Percentiles rank a stretch among this genome's conserved stretches.
phyloP scores from a whole-genome alignment of 108 stramenopile species.

The Cyclotella choctawhatcheeana region DNA sequence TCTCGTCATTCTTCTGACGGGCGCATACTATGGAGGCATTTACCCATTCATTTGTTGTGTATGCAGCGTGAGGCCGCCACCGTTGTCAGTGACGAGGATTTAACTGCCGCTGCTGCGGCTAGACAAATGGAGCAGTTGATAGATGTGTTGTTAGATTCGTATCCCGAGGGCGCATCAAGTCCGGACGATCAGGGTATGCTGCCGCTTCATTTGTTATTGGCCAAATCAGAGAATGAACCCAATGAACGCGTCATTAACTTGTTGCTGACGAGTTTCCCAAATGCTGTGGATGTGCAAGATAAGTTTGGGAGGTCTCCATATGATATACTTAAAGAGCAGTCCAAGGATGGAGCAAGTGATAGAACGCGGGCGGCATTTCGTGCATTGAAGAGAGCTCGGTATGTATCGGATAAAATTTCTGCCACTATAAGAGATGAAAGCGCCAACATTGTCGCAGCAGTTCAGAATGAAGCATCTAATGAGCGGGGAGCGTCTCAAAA shows the following conservation, averaged over 20 bases:
- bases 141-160: slow-evolving; percentile 49
- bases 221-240: slow-evolving; percentile 49
- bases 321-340: slow-evolving; percentile 53
- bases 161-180: slow-evolving; percentile 55
- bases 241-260: slow-evolving; percentile 54
- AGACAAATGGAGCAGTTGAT: slow-evolving; percentile 50
- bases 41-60: slow-evolving; percentile 53
- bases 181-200: slow-evolving; percentile 59
- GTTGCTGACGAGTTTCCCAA: slow-evolving; percentile 45
- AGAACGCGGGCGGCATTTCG: slow-evolving; percentile 51
- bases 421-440: slow-evolving; percentile 53
- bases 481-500: slow-evolving; percentile 57
- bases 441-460: slow-evolving; percentile 45
- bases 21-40: slow-evolving; percentile 49
- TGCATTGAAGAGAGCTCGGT: slow-evolving; percentile 50
- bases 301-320: slow-evolving; percentile 52
- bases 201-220: slow-evolving; percentile 47
- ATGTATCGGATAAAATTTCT: slow-evolving; percentile 46
- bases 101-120: slow-evolving; percentile 30
- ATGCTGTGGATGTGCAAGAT: slow-evolving; percentile 52
- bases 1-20: slow-evolving; percentile 46
- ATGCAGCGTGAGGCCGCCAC: slow-evolving; percentile 54
- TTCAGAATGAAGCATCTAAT: slow-evolving; percentile 52
- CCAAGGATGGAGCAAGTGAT: slow-evolving; percentile 45
- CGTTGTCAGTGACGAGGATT: slow-evolving; percentile 34